These are phyloP conservation scores for Staphylotrichum longicolle DNA, from an alignment of 495 filamentous ascomycete genomes.

Conservation along the genomic window DNA sequence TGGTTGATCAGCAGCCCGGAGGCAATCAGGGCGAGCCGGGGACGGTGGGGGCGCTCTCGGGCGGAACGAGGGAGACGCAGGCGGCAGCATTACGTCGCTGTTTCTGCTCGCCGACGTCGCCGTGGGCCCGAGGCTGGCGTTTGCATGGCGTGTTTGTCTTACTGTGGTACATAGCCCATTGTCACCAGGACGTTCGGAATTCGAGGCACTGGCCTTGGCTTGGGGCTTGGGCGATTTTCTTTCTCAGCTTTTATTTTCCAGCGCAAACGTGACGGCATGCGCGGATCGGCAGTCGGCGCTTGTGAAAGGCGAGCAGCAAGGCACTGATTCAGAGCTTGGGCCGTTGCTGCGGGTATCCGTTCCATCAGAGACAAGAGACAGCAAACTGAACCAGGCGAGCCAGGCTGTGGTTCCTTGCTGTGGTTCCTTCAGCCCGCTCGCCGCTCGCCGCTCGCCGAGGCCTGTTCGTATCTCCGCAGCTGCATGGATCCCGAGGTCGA, in stretches of 20 bases:
- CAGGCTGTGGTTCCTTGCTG: no score
- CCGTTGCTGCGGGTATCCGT: not conserved
- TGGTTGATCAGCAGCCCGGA: slow-evolving; percentile 24
- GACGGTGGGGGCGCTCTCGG: not conserved
- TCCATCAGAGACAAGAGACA: no score
- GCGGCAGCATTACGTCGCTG: slow-evolving; percentile 34
- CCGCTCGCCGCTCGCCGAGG: no score
- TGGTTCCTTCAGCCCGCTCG: no score
- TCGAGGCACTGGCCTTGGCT: no score
- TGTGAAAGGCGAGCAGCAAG: slow-evolving; percentile 4
- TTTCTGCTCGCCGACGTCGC: slow-evolving; percentile 17
- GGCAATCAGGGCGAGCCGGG: not conserved
- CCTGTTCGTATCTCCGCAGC: no score
- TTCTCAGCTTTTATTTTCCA: no score
- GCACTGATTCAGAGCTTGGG: not conserved
- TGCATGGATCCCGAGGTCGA: no score
- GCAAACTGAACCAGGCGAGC: no score
- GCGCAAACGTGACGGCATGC: no score
- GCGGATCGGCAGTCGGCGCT: slow-evolving; percentile 11
- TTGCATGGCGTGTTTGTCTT: not conserved
- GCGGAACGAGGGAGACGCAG: slow-evolving; percentile 5
- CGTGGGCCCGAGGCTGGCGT: not conserved
- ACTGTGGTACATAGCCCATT: not conserved
- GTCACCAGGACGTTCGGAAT: no score
- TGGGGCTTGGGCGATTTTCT: no score